Evolutionary conservation across 129 eudicot species (phyloP), one percentile per base, ranked within the genome.

Genomic region (Escallonia herrerae): DNA sequence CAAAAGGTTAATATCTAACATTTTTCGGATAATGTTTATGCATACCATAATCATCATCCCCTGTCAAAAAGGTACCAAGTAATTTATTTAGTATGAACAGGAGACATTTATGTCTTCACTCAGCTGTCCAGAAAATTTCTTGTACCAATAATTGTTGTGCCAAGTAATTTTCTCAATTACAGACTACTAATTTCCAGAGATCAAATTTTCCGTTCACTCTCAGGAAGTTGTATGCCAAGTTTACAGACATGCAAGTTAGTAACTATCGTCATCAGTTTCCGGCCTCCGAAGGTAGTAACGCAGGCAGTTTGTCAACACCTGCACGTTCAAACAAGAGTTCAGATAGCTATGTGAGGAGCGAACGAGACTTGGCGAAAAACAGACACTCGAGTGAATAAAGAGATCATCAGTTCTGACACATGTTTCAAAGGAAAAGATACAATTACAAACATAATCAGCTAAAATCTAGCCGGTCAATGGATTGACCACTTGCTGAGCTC

Each of bases 271-370:
- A 53, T 78, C 87, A 0, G 90, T 68, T 74, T 77, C 89, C 39
- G 96, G 95, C 84, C 89, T 84, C 62, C 98, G 73, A n/a, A 93
- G 82, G 80, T 88, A 93, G 87, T 85, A 88, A 68, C 96, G 98
- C 37, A 93, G 75, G 78, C 98, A 85, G 66, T 93, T 93, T 2
- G 71, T 62, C 68, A 93, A 76, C 49, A 88, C 98, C 98, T 93
- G 86, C 79, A 70, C 7, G 62, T 64, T 76, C 43, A 63, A 58
- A 60, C 10, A 40, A 47, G 13, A 37, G 6, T 14, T 11, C 13
- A 15, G 51, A 44, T 7, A 67, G 40, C 3, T 12, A 48, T 39
- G 33, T 11, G 12, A 62, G 51, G 10, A 3, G 44, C 6, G 9
- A 7, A 1, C 52, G 43, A 15, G 33, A 22, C 33, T 22, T 22